These are phyloP conservation scores for Cucumis hystrix DNA, from an alignment of 306 rosid species.

Conservation along the genomic window DNA sequence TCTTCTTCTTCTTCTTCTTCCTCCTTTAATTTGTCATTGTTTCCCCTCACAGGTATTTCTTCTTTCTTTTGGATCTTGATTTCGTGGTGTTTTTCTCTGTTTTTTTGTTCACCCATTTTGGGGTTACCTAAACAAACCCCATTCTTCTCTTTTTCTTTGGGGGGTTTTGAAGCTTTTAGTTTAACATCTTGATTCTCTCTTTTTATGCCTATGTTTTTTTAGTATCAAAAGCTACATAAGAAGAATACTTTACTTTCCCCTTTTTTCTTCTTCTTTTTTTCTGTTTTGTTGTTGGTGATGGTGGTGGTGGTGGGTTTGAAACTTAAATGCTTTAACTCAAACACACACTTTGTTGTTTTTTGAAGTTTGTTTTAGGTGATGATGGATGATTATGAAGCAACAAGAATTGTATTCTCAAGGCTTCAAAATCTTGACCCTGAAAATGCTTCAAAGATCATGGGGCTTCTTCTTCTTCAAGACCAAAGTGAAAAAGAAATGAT, in stretches of 20 bases:
- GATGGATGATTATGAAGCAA: constrained; percentile 97
- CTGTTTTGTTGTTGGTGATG: too few species aligned
- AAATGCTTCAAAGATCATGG: constrained; percentile 96
- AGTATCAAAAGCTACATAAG: constrained; percentile 54
- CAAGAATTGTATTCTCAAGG: constrained; percentile 75
- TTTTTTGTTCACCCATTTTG: neutral
- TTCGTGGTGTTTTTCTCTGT: too few species aligned
- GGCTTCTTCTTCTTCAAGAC: constrained; percentile 79
- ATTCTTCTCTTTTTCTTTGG: neutral
- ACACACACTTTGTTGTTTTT: neutral
- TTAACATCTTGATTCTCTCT: neutral
- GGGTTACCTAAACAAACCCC: neutral
- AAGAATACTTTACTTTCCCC: constrained; percentile 42
- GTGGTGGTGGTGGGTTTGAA: constrained; percentile 16
- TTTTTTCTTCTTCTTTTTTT: constrained; percentile 6
- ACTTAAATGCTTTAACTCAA: too few species aligned
- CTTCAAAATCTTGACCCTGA: constrained; percentile 91
- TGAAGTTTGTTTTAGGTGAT: neutral
- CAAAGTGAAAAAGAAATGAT: constrained; percentile 99
- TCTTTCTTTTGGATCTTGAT: neutral
- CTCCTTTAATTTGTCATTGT: neutral
- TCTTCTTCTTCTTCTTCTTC: neutral
- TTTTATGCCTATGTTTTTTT: neutral
- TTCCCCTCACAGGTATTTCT: neutral
- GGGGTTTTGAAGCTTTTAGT: neutral